phyloP scores from a whole-genome alignment of 2,329 filamentous ascomycete species.

The Fusarium neocosmosporiellum region DNA sequence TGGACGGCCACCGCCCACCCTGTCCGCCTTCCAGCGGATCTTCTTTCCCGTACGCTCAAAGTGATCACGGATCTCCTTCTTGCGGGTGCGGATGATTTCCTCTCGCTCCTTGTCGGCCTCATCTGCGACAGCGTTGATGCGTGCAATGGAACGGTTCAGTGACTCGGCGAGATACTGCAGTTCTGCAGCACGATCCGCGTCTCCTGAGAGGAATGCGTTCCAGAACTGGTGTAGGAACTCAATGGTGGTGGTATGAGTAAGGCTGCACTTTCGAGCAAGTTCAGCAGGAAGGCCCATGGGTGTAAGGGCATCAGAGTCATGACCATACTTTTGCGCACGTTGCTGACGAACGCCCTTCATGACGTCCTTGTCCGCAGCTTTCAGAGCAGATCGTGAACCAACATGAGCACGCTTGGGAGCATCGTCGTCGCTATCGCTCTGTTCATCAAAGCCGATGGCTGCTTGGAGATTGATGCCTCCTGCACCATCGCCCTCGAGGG shows the following conservation, averaged over 20 bases:
- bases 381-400: constrained; percentile 75
- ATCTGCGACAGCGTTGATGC: constrained; percentile 83
- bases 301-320: constrained; percentile 58
- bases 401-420: constrained; percentile 66
- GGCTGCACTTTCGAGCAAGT: constrained; percentile 67
- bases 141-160: constrained; percentile 77
- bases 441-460: constrained; percentile 76
- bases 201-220: constrained; percentile 89
- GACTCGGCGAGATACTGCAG: constrained; percentile 86
- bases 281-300: constrained; percentile 66
- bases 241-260: constrained; percentile 90
- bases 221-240: constrained; percentile 99
- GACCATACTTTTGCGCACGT: constrained; percentile 67
- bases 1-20: constrained; percentile 78
- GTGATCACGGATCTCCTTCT: constrained; percentile 76
- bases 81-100: constrained; percentile 72
- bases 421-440: constrained; percentile 75
- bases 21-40: constrained; percentile 74
- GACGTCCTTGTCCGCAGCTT: constrained; percentile 73
- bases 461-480: constrained; percentile 70
- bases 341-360: constrained; percentile 72
- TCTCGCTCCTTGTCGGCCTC: constrained; percentile 82
- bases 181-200: constrained; percentile 82
- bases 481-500: constrained; percentile 59
- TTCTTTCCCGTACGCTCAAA: constrained; percentile 80